Percentiles rank a stretch among this genome's conserved stretches.
Evolutionary conservation across 352 stramenopile species (phyloP).

Genomic region (Phytophthora hibernalis): DNA sequence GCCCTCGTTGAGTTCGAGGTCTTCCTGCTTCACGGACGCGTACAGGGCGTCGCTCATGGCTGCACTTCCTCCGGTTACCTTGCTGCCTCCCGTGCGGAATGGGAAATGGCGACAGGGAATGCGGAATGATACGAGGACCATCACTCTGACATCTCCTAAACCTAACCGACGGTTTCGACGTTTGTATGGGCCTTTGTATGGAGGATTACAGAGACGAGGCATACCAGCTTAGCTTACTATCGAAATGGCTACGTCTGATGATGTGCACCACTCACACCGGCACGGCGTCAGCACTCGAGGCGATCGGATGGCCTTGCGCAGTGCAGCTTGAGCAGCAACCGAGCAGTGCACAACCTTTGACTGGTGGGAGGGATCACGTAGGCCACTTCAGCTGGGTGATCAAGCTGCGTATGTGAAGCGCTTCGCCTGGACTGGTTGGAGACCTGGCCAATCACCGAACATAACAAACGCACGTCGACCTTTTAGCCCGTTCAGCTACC

Average conservation of each 20-base stretch:
- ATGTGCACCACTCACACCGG: neutral
- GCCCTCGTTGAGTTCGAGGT: constrained; percentile 64
- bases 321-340: neutral
- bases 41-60: constrained; percentile 60
- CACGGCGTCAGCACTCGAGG: neutral
- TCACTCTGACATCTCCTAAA: neutral
- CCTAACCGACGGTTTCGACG: neutral
- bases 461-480: neutral
- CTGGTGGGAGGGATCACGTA: neutral
- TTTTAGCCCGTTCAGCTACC: too few species aligned
- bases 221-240: neutral
- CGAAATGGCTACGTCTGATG: neutral
- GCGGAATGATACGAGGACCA: neutral
- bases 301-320: neutral
- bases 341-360: neutral
- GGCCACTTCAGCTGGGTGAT: neutral
- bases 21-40: constrained; percentile 73
- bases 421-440: neutral
- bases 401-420: neutral
- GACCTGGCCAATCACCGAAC: neutral
- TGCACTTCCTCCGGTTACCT: neutral
- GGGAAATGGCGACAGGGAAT: constrained; percentile 1
- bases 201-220: neutral
- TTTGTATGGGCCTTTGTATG: neutral
- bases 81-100: neutral